Evolutionary conservation across 164 flowering plant species (phyloP).

Genomic region (Akebia trifoliata): DNA sequence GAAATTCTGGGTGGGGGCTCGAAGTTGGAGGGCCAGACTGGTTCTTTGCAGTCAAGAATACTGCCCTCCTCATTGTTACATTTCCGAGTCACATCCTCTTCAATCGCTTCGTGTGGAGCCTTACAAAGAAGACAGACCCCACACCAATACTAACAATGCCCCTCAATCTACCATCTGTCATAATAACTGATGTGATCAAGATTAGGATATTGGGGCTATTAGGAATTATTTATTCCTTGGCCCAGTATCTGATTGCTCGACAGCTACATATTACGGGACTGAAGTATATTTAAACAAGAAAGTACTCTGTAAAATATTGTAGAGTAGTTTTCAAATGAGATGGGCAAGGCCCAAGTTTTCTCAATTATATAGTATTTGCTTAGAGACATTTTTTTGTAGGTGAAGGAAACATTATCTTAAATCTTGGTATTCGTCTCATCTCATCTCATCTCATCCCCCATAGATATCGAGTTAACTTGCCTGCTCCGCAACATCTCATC

Average conservation of each 20-base stretch:
- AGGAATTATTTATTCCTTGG: conserved; percentile 83
- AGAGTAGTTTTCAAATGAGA: conserved; percentile 17
- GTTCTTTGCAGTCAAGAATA: conserved; percentile 87
- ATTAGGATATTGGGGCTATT: conserved; percentile 76
- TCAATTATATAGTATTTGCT: no score
- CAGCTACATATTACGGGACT: conserved; percentile 81
- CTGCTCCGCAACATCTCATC: no score
- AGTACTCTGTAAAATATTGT: conserved; percentile 18
- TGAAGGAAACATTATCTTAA: no score
- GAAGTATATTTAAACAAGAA: conserved; percentile 69
- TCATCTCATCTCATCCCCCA: no score
- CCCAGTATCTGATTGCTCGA: conserved; percentile 87
- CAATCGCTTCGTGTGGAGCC: conserved; percentile 92
- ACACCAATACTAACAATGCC: conserved; percentile 73
- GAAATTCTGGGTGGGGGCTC: conserved; percentile 81
- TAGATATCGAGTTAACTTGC: no score
- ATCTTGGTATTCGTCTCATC: no score
- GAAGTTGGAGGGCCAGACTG: conserved; percentile 93
- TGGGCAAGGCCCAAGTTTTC: conserved; percentile 3
- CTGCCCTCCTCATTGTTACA: conserved; percentile 82
- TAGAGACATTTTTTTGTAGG: not conserved
- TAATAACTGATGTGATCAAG: conserved; percentile 77
- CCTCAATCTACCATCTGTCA: conserved; percentile 72
- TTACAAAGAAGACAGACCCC: conserved; percentile 59
- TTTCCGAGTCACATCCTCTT: conserved; percentile 93